These are phyloP conservation scores for Torulaspora delbrueckii DNA, from an alignment of 805 yeast species.

Conservation along the genomic window DNA sequence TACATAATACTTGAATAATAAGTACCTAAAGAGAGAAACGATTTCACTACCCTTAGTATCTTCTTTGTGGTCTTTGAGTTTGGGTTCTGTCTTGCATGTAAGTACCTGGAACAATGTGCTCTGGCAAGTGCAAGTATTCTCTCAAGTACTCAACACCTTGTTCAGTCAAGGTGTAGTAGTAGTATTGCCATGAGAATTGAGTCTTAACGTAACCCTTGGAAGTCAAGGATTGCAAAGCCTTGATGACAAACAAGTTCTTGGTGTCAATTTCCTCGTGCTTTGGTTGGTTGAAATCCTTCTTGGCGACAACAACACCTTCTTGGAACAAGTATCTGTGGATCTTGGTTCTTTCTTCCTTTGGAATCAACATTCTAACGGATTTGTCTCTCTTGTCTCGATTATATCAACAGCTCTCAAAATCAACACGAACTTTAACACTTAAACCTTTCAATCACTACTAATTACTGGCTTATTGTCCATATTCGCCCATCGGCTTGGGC, in stretches of 20 bases:
- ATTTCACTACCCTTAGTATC: conserved; percentile 11
- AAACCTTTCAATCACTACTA: not conserved
- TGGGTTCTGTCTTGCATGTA: conserved; percentile 93
- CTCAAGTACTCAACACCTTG: conserved; percentile 98
- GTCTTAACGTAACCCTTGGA: conserved; percentile 99
- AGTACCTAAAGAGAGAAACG: conserved; percentile 5
- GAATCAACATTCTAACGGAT: conserved; percentile 82
- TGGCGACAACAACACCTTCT: conserved; percentile 99
- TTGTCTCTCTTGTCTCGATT: conserved; percentile 14
- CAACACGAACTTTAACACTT: not conserved
- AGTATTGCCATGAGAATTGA: conserved; percentile 99
- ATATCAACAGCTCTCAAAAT: not conserved
- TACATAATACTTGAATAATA: conserved; percentile 15
- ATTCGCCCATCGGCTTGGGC: not conserved
- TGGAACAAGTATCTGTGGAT: conserved; percentile 98
- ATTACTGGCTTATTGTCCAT: not conserved
- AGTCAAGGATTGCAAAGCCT: conserved; percentile 98
- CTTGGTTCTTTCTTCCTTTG: conserved; percentile 99
- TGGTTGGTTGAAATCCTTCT: conserved; percentile 97
- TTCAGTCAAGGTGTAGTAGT: conserved; percentile 99
- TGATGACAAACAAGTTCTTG: conserved; percentile 95
- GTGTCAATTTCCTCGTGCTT: conserved; percentile 98
- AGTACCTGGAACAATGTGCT: conserved; percentile 97
- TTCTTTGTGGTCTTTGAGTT: conserved; percentile 56
- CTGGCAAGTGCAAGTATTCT: conserved; percentile 97